Conservation (phyloP, 352 stramenopile genomes). For the Phytophthora tubulina region DNA sequence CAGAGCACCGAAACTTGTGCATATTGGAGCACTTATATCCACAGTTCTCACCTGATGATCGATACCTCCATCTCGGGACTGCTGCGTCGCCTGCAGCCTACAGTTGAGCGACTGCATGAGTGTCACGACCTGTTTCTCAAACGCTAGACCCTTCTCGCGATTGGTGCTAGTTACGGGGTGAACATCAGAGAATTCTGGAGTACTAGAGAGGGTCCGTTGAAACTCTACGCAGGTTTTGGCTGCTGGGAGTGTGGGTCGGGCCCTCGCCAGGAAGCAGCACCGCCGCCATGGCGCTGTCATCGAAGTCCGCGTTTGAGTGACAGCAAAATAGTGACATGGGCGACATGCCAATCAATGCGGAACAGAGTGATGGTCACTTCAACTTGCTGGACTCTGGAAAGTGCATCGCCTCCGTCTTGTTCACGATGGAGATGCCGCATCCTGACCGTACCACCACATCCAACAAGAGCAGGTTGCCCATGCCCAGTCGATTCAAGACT, state of each 20-base stretch:
- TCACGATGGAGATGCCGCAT: neutral
- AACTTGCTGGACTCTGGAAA: constrained; percentile 17
- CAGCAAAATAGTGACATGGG: constrained; percentile 24
- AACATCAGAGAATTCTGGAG: neutral
- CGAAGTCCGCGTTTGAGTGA: constrained; percentile 17
- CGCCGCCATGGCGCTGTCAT: neutral
- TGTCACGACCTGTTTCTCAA: constrained; percentile 69
- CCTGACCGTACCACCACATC: neutral
- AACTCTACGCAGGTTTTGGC: neutral
- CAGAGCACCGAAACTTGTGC: neutral
- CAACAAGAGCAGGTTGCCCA: constrained; percentile 5
- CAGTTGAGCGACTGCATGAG: constrained; percentile 66
- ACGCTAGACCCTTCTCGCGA: constrained; percentile 64
- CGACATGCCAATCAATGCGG: neutral
- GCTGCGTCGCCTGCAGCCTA: constrained; percentile 61
- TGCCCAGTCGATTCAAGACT: constrained; percentile 12
- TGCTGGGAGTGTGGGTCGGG: neutral
- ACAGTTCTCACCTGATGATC: constrained; percentile 58
- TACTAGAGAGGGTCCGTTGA: constrained; percentile 19
- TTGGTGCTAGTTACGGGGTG: constrained; percentile 12
- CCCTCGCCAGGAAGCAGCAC: constrained; percentile 13
- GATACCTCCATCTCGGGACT: constrained; percentile 78
- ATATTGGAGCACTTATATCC: neutral
- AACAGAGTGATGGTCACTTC: constrained; percentile 29
- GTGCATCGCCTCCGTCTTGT: neutral